Conservation (phyloP, 495 filamentous ascomycete genomes). For the Lophiotrema nucula region DNA sequence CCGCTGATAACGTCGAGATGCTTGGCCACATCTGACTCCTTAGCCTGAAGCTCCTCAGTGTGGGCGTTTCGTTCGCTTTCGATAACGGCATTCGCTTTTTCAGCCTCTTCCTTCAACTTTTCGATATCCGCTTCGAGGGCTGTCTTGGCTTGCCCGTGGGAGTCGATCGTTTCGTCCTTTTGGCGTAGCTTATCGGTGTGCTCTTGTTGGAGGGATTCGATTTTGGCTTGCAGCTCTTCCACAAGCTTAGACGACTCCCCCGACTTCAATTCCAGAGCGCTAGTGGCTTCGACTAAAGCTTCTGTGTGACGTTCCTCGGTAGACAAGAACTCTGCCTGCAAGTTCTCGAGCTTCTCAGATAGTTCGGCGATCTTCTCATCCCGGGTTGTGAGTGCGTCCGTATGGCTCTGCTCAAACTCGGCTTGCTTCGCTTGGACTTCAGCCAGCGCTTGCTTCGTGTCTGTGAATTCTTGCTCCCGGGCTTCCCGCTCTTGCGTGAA, state of each 20-base stretch:
- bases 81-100: conserved; percentile 12
- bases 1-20: conserved; percentile 23
- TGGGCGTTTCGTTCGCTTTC: conserved; percentile 24
- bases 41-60: conserved; percentile 7
- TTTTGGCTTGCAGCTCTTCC: conserved; percentile 24
- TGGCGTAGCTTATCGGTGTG: conserved; percentile 30
- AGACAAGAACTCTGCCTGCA: conserved; percentile 13
- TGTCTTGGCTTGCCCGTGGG: conserved; percentile 19
- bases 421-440: conserved; percentile 17
- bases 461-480: background rate
- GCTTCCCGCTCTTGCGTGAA: conserved; percentile 17
- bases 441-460: conserved; percentile 4
- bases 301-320: conserved; percentile 10
- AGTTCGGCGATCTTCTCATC: conserved; percentile 19
- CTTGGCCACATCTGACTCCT: conserved; percentile 22
- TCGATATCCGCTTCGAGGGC: conserved; percentile 18
- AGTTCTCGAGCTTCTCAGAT: background rate
- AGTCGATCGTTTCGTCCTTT: conserved; percentile 20
- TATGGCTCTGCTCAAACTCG: conserved; percentile 22
- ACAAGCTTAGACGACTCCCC: conserved; percentile 21
- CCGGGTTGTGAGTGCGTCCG: conserved; percentile 13
- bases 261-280: conserved; percentile 8
- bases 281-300: background rate
- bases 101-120: conserved; percentile 17
- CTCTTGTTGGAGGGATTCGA: conserved; percentile 19